Evolutionary conservation across 164 flowering plant species (phyloP), one percentile per base, ranked within the genome.

Genomic region (Buxus sempervirens): DNA sequence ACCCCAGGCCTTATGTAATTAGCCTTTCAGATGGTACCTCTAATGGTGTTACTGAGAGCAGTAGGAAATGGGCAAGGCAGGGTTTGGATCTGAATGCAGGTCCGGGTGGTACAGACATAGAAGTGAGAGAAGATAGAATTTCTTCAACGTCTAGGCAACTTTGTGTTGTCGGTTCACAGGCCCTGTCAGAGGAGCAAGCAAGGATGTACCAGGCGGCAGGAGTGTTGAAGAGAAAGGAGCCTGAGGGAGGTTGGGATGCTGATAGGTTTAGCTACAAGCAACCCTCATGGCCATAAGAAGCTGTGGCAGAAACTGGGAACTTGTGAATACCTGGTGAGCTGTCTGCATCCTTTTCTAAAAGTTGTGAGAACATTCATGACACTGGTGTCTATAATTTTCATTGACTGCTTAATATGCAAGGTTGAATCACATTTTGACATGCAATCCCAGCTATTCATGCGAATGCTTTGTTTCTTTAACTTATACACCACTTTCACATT

Each of bases 51-150:
- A 59, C 77, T 27, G 96, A 88, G 25, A 80, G 78, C 71, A 77
- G 75, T 77, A 80, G 82, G 61, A 92, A 83, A 73, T 89, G 92
- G 90, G 78, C 75, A 25, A 80, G 86, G 71, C 91, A 84, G 64
- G 88, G 90, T 58, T 72, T 95, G 25, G 97, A 95, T 74, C 84
- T 95, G 5, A 92, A 95, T 79, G 79, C 96, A 9, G 98, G 98
- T 25, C 97, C 96, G 49, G 91, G 86, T 36, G 78, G 71, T 48
- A 23, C 74, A 42, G 95, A 90, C 51, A 32, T 60, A 9, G 98
- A 89, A 54, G 84, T 83, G 60, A 86, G 87, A 66, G 91, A 89
- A 62, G 97, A 92, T 55, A 79, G 80, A 58, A 67, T 85, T 23
- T 42, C 84, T 56, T 55, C 74, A 28, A 66, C 73, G 58, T 70